phyloP scores from a whole-genome alignment of 495 filamentous ascomycete species.

The Penicillium egyptiacum region DNA sequence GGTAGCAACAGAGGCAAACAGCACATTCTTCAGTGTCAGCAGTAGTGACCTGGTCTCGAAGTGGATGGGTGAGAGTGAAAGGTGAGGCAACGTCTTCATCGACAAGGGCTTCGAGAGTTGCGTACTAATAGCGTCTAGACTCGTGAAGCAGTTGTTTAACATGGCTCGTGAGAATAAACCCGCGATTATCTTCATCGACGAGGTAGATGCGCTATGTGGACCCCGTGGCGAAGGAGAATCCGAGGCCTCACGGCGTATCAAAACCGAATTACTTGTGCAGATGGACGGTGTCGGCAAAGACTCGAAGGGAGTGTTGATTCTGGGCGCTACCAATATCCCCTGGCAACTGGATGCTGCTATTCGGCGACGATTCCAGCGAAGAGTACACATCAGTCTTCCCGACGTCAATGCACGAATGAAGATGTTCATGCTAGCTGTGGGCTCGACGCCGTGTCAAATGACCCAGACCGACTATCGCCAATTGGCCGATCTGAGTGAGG shows the following conservation, averaged over 20 bases:
- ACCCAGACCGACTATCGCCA: conserved; percentile 72
- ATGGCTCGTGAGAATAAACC: conserved; percentile 99
- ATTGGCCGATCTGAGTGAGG: conserved; percentile 79
- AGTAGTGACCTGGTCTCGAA: conserved; percentile 96
- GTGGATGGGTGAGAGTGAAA: conserved; percentile 99
- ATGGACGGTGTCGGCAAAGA: conserved; percentile 99
- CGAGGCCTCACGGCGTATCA: conserved; percentile 94
- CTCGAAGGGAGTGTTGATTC: conserved; percentile 86
- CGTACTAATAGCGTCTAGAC: conserved; percentile 45
- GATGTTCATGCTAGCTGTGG: conserved; percentile 96
- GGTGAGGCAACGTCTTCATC: conserved; percentile 49
- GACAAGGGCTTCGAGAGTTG: background rate
- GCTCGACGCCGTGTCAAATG: conserved; percentile 85
- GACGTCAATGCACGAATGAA: conserved; percentile 85
- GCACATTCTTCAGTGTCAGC: conserved; percentile 99
- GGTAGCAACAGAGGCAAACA: conserved; percentile 96
- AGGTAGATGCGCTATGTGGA: conserved; percentile 95
- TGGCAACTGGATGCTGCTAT: conserved; percentile 99
- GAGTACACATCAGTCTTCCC: conserved; percentile 92
- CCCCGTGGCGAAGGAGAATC: conserved; percentile 96
- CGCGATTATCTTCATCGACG: conserved; percentile 99
- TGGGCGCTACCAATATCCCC: conserved; percentile 97
- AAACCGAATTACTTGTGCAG: conserved; percentile 96
- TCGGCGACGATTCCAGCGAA: conserved; percentile 89
- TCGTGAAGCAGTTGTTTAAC: conserved; percentile 95